These are phyloP conservation scores for Sarocladiaceae sp. DNA, from an alignment of 2,329 filamentous ascomycete genomes.

Conservation along the genomic window DNA sequence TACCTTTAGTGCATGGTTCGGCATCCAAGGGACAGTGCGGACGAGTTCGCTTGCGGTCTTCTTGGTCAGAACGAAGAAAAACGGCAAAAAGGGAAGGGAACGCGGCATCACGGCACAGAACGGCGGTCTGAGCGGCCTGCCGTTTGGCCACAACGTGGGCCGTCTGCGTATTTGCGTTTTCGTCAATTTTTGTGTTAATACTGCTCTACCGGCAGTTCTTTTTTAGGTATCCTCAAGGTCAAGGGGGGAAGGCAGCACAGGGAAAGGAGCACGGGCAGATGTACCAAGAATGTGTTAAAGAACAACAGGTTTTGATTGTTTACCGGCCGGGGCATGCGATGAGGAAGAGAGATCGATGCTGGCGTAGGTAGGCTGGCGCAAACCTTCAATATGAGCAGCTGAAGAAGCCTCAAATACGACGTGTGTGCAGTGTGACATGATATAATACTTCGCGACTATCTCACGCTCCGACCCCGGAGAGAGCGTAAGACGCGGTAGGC, in stretches of 20 bases:
- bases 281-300: constrained; percentile 7
- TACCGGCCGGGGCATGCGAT: constrained; percentile 5
- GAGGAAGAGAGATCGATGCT: constrained; percentile 3
- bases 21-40: not conserved
- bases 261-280: constrained; percentile 5
- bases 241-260: constrained; percentile 8
- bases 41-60: constrained; percentile 6
- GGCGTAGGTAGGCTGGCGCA: constrained; percentile 1
- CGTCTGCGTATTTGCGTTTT: constrained; percentile 5
- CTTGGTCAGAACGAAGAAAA: constrained; percentile 8
- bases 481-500: no score
- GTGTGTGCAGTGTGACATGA: not conserved
- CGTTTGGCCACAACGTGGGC: not conserved
- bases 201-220: no score
- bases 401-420: not conserved
- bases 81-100: constrained; percentile 5
- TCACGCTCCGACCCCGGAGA: no score
- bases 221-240: constrained; percentile 9
- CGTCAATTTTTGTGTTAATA: no score
- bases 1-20: constrained; percentile 5
- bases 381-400: constrained; percentile 2
- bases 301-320: not conserved
- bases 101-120: constrained; percentile 1
- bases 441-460: no score
- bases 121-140: not conserved